These are phyloP conservation scores for Coemansia interrupta DNA, from an alignment of 192 early-diverging fungal genomes.

Conservation along the genomic window DNA sequence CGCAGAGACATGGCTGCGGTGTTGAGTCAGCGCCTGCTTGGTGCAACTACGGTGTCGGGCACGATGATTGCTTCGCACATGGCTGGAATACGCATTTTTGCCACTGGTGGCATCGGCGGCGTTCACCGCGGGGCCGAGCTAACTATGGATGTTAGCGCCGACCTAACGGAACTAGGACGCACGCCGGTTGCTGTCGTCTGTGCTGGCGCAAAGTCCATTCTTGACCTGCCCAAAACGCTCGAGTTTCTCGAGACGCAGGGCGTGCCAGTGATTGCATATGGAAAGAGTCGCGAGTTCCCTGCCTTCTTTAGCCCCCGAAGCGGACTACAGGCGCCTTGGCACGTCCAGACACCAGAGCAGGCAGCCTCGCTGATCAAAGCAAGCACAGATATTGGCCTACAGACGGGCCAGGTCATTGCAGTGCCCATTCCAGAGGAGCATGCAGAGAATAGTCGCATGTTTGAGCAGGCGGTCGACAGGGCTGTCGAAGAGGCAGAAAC, in stretches of 20 bases:
- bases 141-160: slow-evolving; percentile 86
- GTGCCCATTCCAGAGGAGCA: slow-evolving; percentile 80
- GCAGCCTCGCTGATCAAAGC: slow-evolving; percentile 52
- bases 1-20: slow-evolving; percentile 79
- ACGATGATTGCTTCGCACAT: slow-evolving; percentile 85
- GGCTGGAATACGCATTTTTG: slow-evolving; percentile 87
- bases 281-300: slow-evolving; percentile 68
- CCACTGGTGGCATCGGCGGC: slow-evolving; percentile 96
- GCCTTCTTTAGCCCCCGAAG: slow-evolving; percentile 84
- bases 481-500: slow-evolving; percentile 70
- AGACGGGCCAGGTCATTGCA: slow-evolving; percentile 80
- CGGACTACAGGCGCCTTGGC: slow-evolving; percentile 55
- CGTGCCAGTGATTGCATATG: slow-evolving; percentile 82
- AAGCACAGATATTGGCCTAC: slow-evolving; percentile 61
- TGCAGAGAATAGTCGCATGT: slow-evolving; percentile 56
- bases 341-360: slow-evolving; percentile 33
- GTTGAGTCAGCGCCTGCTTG: slow-evolving; percentile 64
- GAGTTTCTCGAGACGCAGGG: slow-evolving; percentile 93
- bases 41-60: slow-evolving; percentile 89
- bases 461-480: slow-evolving; percentile 68
- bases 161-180: slow-evolving; percentile 83
- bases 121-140: slow-evolving; percentile 80
- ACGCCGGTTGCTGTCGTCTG: slow-evolving; percentile 95
- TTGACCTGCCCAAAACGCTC: slow-evolving; percentile 87
- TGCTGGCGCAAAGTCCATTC: slow-evolving; percentile 94